phyloP scores from a whole-genome alignment of 805 yeast species.

The Candida sonorensis region DNA sequence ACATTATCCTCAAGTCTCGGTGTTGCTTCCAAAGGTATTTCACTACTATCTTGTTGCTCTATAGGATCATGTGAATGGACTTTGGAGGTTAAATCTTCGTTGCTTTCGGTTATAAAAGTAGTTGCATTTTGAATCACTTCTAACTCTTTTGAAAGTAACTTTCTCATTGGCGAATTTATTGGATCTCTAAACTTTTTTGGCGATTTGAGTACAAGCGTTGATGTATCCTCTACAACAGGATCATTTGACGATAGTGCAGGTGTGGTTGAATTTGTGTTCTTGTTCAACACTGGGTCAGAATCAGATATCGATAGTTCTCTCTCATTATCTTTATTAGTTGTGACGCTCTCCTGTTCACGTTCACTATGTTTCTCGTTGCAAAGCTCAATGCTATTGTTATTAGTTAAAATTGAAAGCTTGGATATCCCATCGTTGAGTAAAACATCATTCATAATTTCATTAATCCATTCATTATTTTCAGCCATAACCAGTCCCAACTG shows the following conservation, averaged over 20 bases:
- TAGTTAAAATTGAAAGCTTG: slow-evolving; percentile 7
- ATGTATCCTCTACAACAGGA: slow-evolving; percentile 5
- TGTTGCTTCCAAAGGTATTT: no score
- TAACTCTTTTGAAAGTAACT: slow-evolving; percentile 11
- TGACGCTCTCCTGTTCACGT: no score
- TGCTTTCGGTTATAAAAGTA: slow-evolving; percentile 6
- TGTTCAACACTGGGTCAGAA: no score
- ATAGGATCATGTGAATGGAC: no score
- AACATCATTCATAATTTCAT: slow-evolving; percentile 22
- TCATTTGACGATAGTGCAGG: not conserved
- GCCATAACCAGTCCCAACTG: slow-evolving; percentile 18
- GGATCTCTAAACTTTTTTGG: slow-evolving; percentile 15
- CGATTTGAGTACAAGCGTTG: slow-evolving; percentile 15
- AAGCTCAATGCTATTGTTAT: slow-evolving; percentile 1
- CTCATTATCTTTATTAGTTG: no score
- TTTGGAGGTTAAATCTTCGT: no score
- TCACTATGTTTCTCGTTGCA: no score
- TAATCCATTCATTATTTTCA: slow-evolving; percentile 24
- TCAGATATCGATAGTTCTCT: no score
- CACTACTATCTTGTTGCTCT: no score
- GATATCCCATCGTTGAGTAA: slow-evolving; percentile 6
- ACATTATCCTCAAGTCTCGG: no score
- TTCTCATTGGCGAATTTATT: slow-evolving; percentile 14
- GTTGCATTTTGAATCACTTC: slow-evolving; percentile 13
- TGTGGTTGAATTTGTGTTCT: no score